phyloP scores from a whole-genome alignment of 169 alveolate genomes.

The Babesia sp. region DNA sequence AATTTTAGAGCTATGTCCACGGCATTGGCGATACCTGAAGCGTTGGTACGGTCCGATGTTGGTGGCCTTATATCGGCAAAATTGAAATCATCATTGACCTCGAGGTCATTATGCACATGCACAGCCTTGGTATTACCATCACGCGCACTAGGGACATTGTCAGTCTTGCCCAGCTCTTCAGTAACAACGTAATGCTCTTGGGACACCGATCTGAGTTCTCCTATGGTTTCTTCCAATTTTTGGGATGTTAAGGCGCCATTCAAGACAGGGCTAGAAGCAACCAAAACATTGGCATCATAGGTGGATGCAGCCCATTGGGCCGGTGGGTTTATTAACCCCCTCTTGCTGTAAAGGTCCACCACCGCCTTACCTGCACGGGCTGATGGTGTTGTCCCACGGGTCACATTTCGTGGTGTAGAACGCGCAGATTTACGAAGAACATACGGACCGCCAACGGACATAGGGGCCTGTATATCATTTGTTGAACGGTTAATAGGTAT shows the following conservation, averaged over 20 bases:
- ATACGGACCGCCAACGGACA: neutral
- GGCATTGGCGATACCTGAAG: conserved; percentile 6
- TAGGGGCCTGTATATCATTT: conserved; percentile 1
- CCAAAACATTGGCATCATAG: neutral
- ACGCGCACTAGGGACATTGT: neutral
- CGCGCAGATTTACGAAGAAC: conserved; percentile 8
- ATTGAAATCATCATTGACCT: neutral
- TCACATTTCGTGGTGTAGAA: conserved; percentile 18
- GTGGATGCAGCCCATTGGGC: neutral
- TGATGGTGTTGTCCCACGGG: conserved; percentile 28
- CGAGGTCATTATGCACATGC: neutral
- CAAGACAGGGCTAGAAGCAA: conserved; percentile 30
- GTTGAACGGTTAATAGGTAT: neutral
- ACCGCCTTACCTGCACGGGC: conserved; percentile 42
- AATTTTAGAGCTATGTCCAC: conserved; percentile 20
- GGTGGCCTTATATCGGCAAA: neutral
- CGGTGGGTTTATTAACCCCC: conserved; percentile 18
- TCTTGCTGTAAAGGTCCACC: conserved; percentile 29
- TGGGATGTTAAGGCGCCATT: conserved; percentile 23
- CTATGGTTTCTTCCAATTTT: conserved; percentile 4
- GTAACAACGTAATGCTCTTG: conserved; percentile 16
- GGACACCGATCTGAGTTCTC: conserved; percentile 18
- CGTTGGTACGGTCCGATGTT: conserved; percentile 12
- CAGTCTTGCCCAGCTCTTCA: neutral
- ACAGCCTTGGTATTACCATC: neutral